Evolutionary conservation across 169 alveolate species (phyloP).

Genomic region (Plasmodium billcollinsi): DNA sequence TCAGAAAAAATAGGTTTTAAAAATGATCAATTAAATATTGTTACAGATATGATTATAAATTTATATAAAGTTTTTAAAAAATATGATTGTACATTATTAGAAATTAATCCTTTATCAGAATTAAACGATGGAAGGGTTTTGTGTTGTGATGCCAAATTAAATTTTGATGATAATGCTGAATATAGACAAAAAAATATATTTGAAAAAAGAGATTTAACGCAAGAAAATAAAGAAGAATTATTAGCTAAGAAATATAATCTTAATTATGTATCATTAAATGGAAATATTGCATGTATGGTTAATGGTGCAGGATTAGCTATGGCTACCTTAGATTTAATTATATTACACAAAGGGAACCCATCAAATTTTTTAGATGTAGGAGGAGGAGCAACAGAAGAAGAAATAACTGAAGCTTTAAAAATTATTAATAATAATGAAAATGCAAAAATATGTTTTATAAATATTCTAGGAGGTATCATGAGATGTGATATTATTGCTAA

Average conservation of each 20-base stretch:
- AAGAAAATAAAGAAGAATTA: conserved; percentile 90
- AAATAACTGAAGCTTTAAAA: conserved; percentile 93
- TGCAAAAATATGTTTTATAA: conserved; percentile 94
- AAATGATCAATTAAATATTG: conserved; percentile 76
- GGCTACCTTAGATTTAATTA: conserved; percentile 96
- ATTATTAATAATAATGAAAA: conserved; percentile 89
- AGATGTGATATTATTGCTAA: conserved; percentile 93
- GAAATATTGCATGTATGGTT: conserved; percentile 95
- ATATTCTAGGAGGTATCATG: conserved; percentile 97
- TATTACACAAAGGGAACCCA: conserved; percentile 93
- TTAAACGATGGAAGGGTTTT: conserved; percentile 90
- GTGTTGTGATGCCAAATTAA: conserved; percentile 95
- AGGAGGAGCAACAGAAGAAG: conserved; percentile 94
- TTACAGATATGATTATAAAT: conserved; percentile 69
- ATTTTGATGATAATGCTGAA: conserved; percentile 96
- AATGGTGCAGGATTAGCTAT: conserved; percentile 99
- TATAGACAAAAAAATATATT: conserved; percentile 93
- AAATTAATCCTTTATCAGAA: conserved; percentile 96
- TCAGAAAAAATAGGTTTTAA: conserved; percentile 84
- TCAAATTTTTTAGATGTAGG: conserved; percentile 98
- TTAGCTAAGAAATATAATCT: conserved; percentile 93
- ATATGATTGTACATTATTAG: conserved; percentile 94
- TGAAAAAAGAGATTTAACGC: conserved; percentile 83
- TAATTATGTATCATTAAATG: conserved; percentile 95
- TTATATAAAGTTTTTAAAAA: conserved; percentile 89